phyloP scores from a whole-genome alignment of 805 yeast genomes.

The Candida gorgasii region DNA sequence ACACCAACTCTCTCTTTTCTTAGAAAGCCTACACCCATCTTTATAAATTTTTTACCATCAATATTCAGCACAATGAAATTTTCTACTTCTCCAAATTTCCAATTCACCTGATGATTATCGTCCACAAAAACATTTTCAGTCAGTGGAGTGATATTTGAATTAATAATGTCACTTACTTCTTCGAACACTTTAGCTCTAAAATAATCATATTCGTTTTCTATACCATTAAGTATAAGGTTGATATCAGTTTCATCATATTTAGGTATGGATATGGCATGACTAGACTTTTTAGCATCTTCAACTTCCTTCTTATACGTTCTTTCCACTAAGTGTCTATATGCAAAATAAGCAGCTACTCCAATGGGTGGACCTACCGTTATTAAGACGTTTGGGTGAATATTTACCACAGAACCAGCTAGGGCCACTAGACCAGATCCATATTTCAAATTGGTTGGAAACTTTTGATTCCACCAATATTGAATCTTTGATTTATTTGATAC shows the following conservation, averaged over 20 bases:
- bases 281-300: conserved; percentile 2
- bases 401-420: conserved; percentile 29
- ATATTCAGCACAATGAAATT: conserved; percentile 15
- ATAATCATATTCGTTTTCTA: conserved; percentile 39
- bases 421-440: conserved; percentile 27
- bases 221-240: conserved; percentile 31
- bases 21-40: conserved; percentile 34
- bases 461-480: conserved; percentile 26
- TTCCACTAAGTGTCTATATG: conserved; percentile 14
- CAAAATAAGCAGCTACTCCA: conserved; percentile 27
- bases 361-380: conserved; percentile 40
- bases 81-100: conserved; percentile 14
- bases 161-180: conserved; percentile 24
- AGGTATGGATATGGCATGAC: conserved; percentile 6
- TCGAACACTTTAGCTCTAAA: conserved; percentile 31
- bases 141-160: conserved; percentile 22
- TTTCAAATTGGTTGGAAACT: conserved; percentile 28
- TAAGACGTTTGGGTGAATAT: conserved; percentile 36
- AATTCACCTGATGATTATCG: conserved; percentile 32
- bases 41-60: conserved; percentile 24
- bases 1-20: conserved; percentile 31
- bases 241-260: conserved; percentile 35
- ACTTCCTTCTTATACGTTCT: conserved; percentile 10
- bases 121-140: conserved; percentile 24
- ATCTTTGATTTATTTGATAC: conserved; percentile 24